Evolutionary conservation across 441 rosid species (phyloP).

Genomic region (Aleurites moluccanus): DNA sequence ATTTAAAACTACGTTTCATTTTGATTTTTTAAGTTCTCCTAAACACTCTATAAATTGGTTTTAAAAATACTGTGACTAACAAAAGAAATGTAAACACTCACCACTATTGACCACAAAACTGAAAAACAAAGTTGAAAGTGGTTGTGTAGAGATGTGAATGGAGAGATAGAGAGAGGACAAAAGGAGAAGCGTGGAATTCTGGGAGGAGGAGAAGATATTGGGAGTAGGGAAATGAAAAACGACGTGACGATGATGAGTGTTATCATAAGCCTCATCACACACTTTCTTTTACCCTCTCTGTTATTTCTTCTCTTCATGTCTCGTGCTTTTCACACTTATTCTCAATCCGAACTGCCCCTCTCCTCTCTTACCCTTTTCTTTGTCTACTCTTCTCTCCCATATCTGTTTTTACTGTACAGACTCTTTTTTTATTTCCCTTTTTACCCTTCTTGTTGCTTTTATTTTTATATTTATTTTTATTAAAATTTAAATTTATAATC

Average conservation of each 20-base stretch:
- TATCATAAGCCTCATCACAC: conserved; percentile 70
- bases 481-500: too few species aligned
- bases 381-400: conserved; percentile 11
- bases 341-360: conserved; percentile 92
- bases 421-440: neutral
- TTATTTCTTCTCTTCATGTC: conserved; percentile 48
- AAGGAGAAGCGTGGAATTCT: conserved; percentile 73
- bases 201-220: conserved; percentile 43
- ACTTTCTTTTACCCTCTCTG: too few species aligned
- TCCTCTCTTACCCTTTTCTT: conserved; percentile 35
- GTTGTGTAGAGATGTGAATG: too few species aligned
- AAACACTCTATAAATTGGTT: too few species aligned
- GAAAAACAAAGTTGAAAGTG: neutral
- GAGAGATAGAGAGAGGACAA: neutral
- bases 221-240: conserved; percentile 38
- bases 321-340: conserved; percentile 88
- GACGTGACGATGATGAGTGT: conserved; percentile 58
- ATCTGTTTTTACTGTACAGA: neutral
- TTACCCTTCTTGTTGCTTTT: neutral
- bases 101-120: neutral
- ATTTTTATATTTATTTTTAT: too few species aligned
- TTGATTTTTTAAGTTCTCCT: too few species aligned
- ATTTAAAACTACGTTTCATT: too few species aligned
- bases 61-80: too few species aligned
- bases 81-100: too few species aligned